Base-by-base conservation (phyloP, 495 filamentous ascomycete genomes). In the Lasiosphaeria miniovina region DNA sequence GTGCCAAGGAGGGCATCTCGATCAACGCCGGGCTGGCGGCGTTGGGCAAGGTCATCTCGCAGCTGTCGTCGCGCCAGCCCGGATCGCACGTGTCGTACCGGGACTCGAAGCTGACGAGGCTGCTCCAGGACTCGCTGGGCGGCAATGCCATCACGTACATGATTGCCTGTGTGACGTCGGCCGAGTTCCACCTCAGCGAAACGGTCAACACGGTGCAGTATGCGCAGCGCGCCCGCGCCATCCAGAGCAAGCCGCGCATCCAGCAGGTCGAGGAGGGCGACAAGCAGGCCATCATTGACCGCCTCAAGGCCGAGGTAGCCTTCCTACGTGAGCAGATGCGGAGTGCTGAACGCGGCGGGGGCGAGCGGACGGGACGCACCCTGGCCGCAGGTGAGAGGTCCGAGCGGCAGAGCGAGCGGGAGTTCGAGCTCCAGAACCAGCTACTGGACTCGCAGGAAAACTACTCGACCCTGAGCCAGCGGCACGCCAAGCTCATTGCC, bases 61-160 rank as follows among this genome's bases (percentile, higher is more conserved):
- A 99, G 74, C 83, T 99, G 15, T 98, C 94, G 3, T 96, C 92
- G 36, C 87, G 91, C 52, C 85, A 92, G 63, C 75, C 89, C 36
- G 91, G 93, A 31, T 86, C 91, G 17, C 95, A 99, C 72, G 91
- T 99, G 45, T 98, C 95, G 6, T 99, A 99, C 73, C 91, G 94
- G 43, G 94, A 99, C 74, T 99, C 94, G 12, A 92, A 89, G 71
- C 87, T 99, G 57, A 99, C 94, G 14, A 89, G 94, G 54, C 81
- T 99, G 11, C 85, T 99, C 14, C 95, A 98, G 77, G 94, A 99
- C 72, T 99, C 94, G 2, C 80, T 99, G n/a, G 94, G 94, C 50
- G 95, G 95, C 4, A 98, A 95, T 68, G 95, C 94, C 0, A 95
- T 96, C 66, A 99, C 94, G 1, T 99, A 98, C 74, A 97, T 99